Percentiles rank a stretch among this genome's conserved stretches.
Conservation (phyloP, 2,329 filamentous ascomycete genomes). For the Venturia asperata region DNA sequence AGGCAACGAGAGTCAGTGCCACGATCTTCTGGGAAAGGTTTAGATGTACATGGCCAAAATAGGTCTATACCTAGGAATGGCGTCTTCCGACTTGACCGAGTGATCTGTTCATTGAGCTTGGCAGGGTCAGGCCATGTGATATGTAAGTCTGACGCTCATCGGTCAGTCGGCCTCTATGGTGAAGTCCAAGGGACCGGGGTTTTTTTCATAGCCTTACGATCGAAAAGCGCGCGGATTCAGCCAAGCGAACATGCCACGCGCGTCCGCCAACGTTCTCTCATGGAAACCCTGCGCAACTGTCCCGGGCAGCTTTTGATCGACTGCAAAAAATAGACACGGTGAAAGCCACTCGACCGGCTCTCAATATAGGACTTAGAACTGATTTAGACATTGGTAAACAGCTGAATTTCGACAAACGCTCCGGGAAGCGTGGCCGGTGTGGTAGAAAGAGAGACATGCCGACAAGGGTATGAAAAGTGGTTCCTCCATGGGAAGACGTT, state of each 20-base stretch:
- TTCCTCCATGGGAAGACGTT: neutral
- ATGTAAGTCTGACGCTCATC: neutral
- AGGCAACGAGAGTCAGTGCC: neutral
- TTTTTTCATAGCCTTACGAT: neutral
- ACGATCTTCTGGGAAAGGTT: neutral
- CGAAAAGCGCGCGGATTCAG: neutral
- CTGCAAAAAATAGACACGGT: neutral
- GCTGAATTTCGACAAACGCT: neutral
- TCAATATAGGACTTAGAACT: neutral
- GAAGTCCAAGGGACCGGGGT: neutral
- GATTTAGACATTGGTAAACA: neutral
- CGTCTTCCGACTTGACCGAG: neutral
- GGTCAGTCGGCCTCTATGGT: neutral
- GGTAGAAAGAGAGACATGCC: conserved; percentile 2
- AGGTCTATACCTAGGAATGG: neutral
- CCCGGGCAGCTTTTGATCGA: neutral
- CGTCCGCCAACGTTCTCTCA: neutral
- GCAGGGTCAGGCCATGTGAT: neutral
- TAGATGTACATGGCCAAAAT: neutral
- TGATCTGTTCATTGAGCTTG: neutral
- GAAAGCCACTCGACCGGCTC: neutral
- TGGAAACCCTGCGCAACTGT: neutral
- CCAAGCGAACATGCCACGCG: conserved; percentile 6
- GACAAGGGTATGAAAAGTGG: conserved; percentile 1
- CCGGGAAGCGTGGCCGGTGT: conserved; percentile 1